phyloP scores from a whole-genome alignment of 1,284 basidiomycete species.

The Microbotryum saponariae region DNA sequence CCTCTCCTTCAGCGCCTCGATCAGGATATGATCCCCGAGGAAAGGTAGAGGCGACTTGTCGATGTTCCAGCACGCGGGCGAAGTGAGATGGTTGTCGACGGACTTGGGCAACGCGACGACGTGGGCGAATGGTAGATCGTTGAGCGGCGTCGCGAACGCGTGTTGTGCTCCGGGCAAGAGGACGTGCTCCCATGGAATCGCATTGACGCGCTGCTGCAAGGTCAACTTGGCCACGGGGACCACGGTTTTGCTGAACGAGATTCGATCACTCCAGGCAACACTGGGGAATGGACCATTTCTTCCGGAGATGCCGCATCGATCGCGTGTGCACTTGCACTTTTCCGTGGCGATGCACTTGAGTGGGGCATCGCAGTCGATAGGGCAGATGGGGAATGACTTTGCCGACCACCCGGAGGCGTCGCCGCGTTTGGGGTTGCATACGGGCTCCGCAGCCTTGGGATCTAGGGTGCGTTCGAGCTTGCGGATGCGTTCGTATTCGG shows the following conservation, averaged over 20 bases:
- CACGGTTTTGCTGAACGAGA: slow-evolving; percentile 17
- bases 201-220: slow-evolving; percentile 19
- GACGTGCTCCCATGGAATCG: slow-evolving; percentile 31
- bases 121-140: slow-evolving; percentile 25
- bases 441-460: neutral
- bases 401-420: slow-evolving; percentile 27
- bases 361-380: slow-evolving; percentile 32
- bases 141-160: slow-evolving; percentile 21
- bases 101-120: slow-evolving; percentile 29
- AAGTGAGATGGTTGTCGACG: slow-evolving; percentile 32
- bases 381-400: slow-evolving; percentile 31
- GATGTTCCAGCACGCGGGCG: slow-evolving; percentile 29
- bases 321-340: slow-evolving; percentile 34
- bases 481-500: slow-evolving; percentile 28
- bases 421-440: slow-evolving; percentile 17
- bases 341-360: slow-evolving; percentile 33
- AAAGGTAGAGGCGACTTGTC: slow-evolving; percentile 30
- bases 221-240: neutral
- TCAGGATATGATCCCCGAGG: slow-evolving; percentile 34
- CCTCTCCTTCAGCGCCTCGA: slow-evolving; percentile 26
- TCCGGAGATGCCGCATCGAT: slow-evolving; percentile 31
- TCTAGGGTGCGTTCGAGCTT: slow-evolving; percentile 17
- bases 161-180: slow-evolving; percentile 32
- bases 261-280: slow-evolving; percentile 18
- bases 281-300: slow-evolving; percentile 16